phyloP scores from a whole-genome alignment of 2,329 filamentous ascomycete species.

The Fusarium sp. region DNA sequence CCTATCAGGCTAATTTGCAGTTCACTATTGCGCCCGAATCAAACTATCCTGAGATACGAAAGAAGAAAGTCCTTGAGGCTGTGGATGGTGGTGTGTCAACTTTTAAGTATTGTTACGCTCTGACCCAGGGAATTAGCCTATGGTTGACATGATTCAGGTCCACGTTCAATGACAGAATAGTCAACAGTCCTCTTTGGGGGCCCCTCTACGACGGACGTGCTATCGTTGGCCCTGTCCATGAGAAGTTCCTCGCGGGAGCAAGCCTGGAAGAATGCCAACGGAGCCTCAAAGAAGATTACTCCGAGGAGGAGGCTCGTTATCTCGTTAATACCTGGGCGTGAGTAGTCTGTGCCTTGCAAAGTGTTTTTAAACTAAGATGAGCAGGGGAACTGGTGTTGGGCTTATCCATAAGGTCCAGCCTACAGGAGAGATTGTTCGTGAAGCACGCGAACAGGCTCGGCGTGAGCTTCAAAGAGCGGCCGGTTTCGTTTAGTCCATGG shows the following conservation, averaged over 20 bases:
- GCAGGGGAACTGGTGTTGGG: constrained; percentile 57
- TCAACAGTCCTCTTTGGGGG: constrained; percentile 53
- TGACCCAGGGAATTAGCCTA: background rate
- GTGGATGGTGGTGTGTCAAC: constrained; percentile 58
- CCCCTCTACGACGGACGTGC: constrained; percentile 57
- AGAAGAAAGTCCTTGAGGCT: constrained; percentile 54
- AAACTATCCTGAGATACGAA: constrained; percentile 52
- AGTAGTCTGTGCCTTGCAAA: constrained; percentile 25
- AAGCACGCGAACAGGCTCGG: constrained; percentile 53
- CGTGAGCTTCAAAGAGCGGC: constrained; percentile 47
- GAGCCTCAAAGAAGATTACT: constrained; percentile 52
- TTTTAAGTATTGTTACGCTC: constrained; percentile 52
- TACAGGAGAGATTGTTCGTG: constrained; percentile 56
- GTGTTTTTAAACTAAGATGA: constrained; percentile 4
- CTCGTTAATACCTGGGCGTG: constrained; percentile 53
- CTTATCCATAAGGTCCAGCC: constrained; percentile 55
- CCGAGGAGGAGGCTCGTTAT: constrained; percentile 47
- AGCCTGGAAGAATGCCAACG: constrained; percentile 55
- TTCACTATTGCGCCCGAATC: constrained; percentile 59
- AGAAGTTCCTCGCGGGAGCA: constrained; percentile 52
- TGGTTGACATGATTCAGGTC: constrained; percentile 43
- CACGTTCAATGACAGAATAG: constrained; percentile 56
- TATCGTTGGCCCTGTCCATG: constrained; percentile 53
- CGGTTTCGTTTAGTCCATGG: constrained; percentile 9
- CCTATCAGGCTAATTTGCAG: constrained; percentile 43